Conservation (phyloP, 2,329 filamentous ascomycete species). For the Aspergillus viridinutans region DNA sequence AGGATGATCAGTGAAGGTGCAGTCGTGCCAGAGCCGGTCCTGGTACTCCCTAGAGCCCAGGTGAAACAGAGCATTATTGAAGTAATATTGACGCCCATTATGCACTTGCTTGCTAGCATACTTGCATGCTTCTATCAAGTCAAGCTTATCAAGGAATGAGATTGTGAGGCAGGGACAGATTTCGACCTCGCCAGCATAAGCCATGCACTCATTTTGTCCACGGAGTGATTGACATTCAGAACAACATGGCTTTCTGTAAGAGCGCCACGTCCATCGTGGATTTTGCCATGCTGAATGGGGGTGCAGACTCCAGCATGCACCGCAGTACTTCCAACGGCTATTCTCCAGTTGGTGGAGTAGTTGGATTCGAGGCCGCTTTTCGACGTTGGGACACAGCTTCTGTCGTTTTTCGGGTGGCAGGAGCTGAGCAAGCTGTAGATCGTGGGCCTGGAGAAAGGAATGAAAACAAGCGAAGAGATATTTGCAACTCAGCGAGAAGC, state of each 20-base stretch:
- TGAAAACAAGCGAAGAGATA: background rate
- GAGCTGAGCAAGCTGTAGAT: background rate
- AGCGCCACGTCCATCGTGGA: background rate
- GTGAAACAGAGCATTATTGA: background rate
- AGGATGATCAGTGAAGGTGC: background rate
- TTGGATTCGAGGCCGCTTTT: background rate
- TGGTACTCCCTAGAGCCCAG: background rate
- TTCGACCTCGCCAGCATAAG: slow-evolving; percentile 4
- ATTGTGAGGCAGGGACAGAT: slow-evolving; percentile 3
- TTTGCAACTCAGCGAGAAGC: background rate
- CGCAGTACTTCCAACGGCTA: slow-evolving; percentile 9
- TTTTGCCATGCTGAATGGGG: slow-evolving; percentile 1
- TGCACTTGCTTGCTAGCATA: background rate
- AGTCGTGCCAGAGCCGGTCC: background rate
- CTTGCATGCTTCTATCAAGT: background rate
- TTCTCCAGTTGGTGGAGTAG: slow-evolving; percentile 9
- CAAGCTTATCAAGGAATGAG: background rate
- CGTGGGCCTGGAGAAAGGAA: background rate
- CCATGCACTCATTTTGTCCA: background rate
- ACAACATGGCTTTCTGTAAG: background rate
- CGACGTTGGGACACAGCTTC: background rate
- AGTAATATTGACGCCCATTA: background rate
- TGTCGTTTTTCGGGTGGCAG: background rate
- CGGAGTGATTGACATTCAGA: background rate
- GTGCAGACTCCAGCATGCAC: slow-evolving; percentile 7